Evolutionary conservation across 495 filamentous ascomycete genomes (phyloP).

Genomic region (Bacidia rubella): DNA sequence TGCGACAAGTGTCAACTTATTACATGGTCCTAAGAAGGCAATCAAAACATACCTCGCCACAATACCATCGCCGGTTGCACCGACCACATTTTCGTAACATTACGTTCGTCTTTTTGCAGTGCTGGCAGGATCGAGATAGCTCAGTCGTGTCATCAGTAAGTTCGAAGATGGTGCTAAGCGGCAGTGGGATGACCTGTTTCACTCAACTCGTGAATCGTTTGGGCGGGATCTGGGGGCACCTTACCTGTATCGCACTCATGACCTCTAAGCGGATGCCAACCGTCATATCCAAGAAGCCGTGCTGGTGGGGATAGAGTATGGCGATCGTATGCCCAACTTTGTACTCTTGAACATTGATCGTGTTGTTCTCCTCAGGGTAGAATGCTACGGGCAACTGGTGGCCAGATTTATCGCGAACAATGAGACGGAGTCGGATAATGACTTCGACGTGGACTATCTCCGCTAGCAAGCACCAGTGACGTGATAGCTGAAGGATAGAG

Average conservation of each 20-base stretch:
- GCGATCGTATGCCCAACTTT: slow-evolving; percentile 1
- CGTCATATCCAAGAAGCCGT: slow-evolving; percentile 5
- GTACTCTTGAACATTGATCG: neutral
- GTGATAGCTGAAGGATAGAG: neutral
- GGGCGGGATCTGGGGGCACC: neutral
- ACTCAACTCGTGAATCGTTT: neutral
- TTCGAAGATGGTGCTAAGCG: neutral
- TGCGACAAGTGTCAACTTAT: neutral
- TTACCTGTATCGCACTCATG: neutral
- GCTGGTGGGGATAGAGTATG: slow-evolving; percentile 3
- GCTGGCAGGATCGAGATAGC: neutral
- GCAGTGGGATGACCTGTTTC: slow-evolving; percentile 1
- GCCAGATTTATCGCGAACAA: neutral
- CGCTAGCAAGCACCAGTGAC: slow-evolving; percentile 2
- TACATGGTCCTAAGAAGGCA: neutral
- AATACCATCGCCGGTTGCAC: neutral
- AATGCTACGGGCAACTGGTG: slow-evolving; percentile 1
- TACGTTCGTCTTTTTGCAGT: neutral
- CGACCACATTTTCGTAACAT: neutral
- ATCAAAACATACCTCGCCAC: neutral
- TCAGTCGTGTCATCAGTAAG: neutral
- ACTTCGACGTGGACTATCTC: slow-evolving; percentile 1
- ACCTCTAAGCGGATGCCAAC: neutral
- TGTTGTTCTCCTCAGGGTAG: neutral
- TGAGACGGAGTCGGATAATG: slow-evolving; percentile 2